A percentile compares a stretch with the other conserved stretches of the same genome.
Evolutionary conservation across 495 filamentous ascomycete species (phyloP).

Genomic region (Chaetomium cochliodes): DNA sequence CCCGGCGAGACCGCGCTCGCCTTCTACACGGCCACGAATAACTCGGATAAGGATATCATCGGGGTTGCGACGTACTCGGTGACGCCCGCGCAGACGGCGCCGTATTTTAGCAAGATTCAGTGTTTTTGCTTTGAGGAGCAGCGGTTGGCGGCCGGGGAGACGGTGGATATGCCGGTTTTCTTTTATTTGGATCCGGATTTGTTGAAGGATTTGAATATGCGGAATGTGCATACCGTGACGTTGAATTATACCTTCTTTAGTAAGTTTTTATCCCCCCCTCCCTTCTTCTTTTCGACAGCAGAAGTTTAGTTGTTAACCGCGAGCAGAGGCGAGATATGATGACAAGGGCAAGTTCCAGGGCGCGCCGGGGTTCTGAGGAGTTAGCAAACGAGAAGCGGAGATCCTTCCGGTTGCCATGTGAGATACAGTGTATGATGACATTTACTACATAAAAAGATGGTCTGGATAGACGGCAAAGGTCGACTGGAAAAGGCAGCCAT

Average conservation of each 20-base stretch:
- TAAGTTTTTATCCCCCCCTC: slow-evolving; percentile 55
- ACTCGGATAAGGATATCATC: slow-evolving; percentile 85
- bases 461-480: neutral
- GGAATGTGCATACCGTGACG: slow-evolving; percentile 88
- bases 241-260: slow-evolving; percentile 98
- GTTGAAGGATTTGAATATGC: slow-evolving; percentile 87
- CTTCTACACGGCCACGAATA: slow-evolving; percentile 97
- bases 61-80: slow-evolving; percentile 98
- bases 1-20: slow-evolving; percentile 96
- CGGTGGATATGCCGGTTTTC: slow-evolving; percentile 99
- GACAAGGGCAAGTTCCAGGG: slow-evolving; percentile 62
- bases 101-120: slow-evolving; percentile 99
- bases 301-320: slow-evolving; percentile 13
- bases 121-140: slow-evolving; percentile 99
- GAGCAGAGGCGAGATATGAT: slow-evolving; percentile 78
- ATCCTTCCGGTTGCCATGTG: too few relatives aligned
- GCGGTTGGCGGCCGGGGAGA: slow-evolving; percentile 89
- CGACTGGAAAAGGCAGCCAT: neutral
- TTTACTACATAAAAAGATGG: neutral
- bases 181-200: slow-evolving; percentile 99
- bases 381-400: neutral
- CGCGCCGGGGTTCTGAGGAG: slow-evolving; percentile 4
- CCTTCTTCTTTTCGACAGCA: slow-evolving; percentile 6
- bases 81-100: slow-evolving; percentile 90
- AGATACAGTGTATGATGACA: slow-evolving; percentile 8